Percentiles rank a stretch among this genome's conserved stretches.
phyloP scores from a whole-genome alignment of 2,329 filamentous ascomycete species.

The Colletotrichum sp. region DNA sequence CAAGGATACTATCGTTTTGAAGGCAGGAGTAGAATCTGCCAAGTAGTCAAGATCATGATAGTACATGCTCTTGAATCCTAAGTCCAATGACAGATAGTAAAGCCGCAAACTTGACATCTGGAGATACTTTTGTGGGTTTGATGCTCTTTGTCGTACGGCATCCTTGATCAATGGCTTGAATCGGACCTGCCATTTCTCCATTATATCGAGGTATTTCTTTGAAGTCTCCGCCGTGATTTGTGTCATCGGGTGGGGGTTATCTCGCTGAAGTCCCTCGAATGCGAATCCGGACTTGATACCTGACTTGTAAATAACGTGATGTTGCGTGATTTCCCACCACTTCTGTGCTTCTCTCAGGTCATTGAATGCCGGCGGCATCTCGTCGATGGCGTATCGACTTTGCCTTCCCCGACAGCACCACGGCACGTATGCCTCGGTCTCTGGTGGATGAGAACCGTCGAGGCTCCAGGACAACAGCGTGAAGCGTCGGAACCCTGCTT shows the following conservation, averaged over 20 bases:
- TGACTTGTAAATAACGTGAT: not conserved
- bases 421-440: not conserved
- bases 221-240: not conserved
- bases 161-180: not conserved
- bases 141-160: not conserved
- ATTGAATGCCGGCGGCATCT: not conserved
- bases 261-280: constrained; percentile 16
- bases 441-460: not conserved
- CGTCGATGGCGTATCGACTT: constrained; percentile 9
- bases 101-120: not conserved
- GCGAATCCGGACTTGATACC: not conserved
- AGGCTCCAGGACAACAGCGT: not conserved
- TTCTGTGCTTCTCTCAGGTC: not conserved
- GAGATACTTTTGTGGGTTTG: not conserved
- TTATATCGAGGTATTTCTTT: constrained; percentile 18
- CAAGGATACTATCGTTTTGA: not conserved
- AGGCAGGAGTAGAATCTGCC: not conserved
- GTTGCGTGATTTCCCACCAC: constrained; percentile 8
- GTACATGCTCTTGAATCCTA: not conserved
- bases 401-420: constrained; percentile 9
- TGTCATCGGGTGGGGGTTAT: not conserved
- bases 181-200: not conserved
- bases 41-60: not conserved
- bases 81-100: not conserved
- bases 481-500: not conserved